phyloP scores from a whole-genome alignment of 1,284 basidiomycete genomes.

The Rhodotorula sp. region DNA sequence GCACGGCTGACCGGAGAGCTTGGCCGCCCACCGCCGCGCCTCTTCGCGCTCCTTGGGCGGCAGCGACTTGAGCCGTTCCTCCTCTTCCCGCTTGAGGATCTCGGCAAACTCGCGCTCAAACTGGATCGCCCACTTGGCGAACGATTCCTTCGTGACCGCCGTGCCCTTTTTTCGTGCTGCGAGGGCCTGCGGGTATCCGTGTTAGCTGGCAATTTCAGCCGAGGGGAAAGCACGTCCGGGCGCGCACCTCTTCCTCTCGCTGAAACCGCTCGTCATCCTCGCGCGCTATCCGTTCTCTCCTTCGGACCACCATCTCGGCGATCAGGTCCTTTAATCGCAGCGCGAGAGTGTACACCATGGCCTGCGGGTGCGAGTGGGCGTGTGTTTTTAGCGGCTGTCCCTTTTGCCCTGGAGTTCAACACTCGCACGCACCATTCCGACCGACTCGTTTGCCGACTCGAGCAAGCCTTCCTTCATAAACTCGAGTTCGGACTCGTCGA shows the following conservation, averaged over 20 bases:
- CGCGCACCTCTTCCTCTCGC: constrained; percentile 67
- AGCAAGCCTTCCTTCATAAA: constrained; percentile 65
- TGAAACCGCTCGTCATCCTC: constrained; percentile 59
- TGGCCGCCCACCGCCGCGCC: constrained; percentile 62
- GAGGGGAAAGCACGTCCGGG: constrained; percentile 57
- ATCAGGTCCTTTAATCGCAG: constrained; percentile 80
- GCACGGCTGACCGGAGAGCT: constrained; percentile 64
- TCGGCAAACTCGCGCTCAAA: constrained; percentile 69
- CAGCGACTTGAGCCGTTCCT: constrained; percentile 72
- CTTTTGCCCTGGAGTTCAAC: no score
- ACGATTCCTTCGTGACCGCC: constrained; percentile 77
- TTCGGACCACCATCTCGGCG: constrained; percentile 58
- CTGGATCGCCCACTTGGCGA: constrained; percentile 72
- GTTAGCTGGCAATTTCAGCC: constrained; percentile 48
- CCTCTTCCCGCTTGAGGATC: constrained; percentile 69
- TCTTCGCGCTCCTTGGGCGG: constrained; percentile 87
- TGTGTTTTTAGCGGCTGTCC: no score
- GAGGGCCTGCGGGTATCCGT: constrained; percentile 66
- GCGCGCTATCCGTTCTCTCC: constrained; percentile 41
- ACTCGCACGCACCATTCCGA: constrained; percentile 30
- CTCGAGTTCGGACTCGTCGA: constrained; percentile 54
- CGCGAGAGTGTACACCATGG: constrained; percentile 94
- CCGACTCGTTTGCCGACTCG: constrained; percentile 41
- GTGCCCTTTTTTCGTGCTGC: constrained; percentile 85
- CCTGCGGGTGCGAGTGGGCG: no score